Evolutionary conservation across 2,329 filamentous ascomycete genomes (phyloP), one percentile per base, ranked within the genome.

Genomic region (Aspergillus fumigatiaffinis): DNA sequence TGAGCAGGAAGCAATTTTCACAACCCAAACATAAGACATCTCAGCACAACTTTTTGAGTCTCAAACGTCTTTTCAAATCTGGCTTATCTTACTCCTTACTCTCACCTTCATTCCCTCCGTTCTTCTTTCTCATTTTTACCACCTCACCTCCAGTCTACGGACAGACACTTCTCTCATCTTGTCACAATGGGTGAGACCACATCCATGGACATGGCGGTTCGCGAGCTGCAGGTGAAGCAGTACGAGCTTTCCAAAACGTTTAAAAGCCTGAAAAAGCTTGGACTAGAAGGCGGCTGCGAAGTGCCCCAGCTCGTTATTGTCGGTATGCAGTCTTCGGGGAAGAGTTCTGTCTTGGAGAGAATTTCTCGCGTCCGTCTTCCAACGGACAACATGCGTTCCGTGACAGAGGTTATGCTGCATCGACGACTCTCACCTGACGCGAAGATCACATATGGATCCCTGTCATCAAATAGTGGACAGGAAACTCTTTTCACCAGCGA

Each of bases 241-340:
- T 76, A 80, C 8, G 78, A 78, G 17, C 76, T 87, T 42, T 76
- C 87, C 44, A 82, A 87, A 60, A 79, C 83, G 50, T 79, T 86
- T 56, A 81, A 83, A 58, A 79, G 80, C 54, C 76, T 86, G n/a
- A 78, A 66, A 77, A 81, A 69, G 72, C 77, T 60, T 76, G 83
- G 67, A 70, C 83, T 68, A 74, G 83, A 64, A 48, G 56, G 63
- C 65, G 79, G 81, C 67, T 74, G 82, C 63, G 78, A 79, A 50
- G 75, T 86, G 0, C 84, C 83, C 0, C 84, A 87, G 65, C 82
- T 87, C 38, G 84, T 87, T 50, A 84, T 87, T 25, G 85, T 85
- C 35, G 84, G 85, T 29, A 84, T 87, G 66, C 84, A 87, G 69
- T 86, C 83, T 1, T 81, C 83, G 5, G 85, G 85, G 21, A 87